Evolutionary conservation across 2,329 filamentous ascomycete species (phyloP), one percentile per base, ranked within the genome.

Genomic region (Lachnellula suecica): DNA sequence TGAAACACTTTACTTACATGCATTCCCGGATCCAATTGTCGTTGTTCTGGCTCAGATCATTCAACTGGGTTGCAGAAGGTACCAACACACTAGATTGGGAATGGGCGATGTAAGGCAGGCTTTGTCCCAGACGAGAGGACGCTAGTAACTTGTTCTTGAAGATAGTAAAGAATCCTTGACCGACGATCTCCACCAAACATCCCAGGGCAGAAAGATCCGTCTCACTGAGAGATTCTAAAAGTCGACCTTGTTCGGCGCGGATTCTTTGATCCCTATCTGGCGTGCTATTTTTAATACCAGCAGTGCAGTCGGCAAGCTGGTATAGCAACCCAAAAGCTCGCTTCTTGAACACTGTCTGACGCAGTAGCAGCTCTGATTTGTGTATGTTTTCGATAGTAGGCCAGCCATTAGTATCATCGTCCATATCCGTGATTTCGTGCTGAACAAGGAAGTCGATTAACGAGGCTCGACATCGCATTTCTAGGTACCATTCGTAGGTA

Each of bases 151-250:
- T 23, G 13, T 31, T 52, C 23, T 58, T 60, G 1, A 56, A 59
- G 29, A 62, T 58, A 25, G 35, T 58, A 29, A 59, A 59, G 47
- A 59, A 63, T 4, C 56, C 59, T n/a, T 59, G 55, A 9, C 61
- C 60, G n/a, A 64, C 56, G n/a, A 63, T 49, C 23, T 63, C 60
- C 4, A 62, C 61, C 24, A 62, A 57, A 6, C 58, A 56, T 4
- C 59, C 60, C 13, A 65, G 27, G 8, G 34, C 49, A 4, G 63
- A 60, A 8, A 63, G 42, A 8, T 63, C 59, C 6, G 17, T 24
- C 3, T 47, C 41, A 2, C 44, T 45, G 11, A 65, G 52, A 10
- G 23, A 25, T 15, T 62, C 57, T 1, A 65, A 51, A 25, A 59
- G 61, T 17, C 52, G 31, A 4, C 53, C 48, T 24, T 65, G 63